Conservation (phyloP, 441 rosid genomes). For the Oxalis stricta region DNA sequence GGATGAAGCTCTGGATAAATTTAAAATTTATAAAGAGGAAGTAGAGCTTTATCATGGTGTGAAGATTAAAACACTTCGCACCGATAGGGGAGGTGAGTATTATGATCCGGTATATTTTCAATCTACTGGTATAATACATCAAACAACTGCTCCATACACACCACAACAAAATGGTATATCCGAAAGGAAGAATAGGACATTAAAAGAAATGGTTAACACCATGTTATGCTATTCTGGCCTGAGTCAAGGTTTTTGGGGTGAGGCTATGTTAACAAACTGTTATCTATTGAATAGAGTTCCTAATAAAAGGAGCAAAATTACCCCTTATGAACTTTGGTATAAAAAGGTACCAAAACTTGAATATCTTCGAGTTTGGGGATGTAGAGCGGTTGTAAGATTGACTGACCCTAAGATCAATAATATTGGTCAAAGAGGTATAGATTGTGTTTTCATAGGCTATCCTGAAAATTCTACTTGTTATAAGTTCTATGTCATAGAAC, state of each 20-base stretch:
- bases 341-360: neutral
- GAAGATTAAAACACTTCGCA: neutral
- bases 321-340: neutral
- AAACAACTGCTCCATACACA: neutral
- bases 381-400: neutral
- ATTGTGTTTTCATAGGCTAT: neutral
- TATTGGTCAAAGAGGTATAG: neutral
- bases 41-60: neutral
- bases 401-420: neutral
- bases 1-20: neutral
- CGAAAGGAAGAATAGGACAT: neutral
- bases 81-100: neutral
- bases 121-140: neutral
- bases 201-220: neutral
- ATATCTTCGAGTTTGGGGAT: neutral
- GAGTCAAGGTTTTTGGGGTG: neutral
- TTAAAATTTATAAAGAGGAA: neutral
- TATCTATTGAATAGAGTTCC: neutral
- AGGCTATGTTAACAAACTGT: neutral
- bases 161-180: neutral
- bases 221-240: neutral
- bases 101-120: neutral
- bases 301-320: neutral
- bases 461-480: neutral
- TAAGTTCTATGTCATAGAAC: neutral